Base-by-base conservation (phyloP, 495 filamentous ascomycete species). In the Penicillium egyptiacum region DNA sequence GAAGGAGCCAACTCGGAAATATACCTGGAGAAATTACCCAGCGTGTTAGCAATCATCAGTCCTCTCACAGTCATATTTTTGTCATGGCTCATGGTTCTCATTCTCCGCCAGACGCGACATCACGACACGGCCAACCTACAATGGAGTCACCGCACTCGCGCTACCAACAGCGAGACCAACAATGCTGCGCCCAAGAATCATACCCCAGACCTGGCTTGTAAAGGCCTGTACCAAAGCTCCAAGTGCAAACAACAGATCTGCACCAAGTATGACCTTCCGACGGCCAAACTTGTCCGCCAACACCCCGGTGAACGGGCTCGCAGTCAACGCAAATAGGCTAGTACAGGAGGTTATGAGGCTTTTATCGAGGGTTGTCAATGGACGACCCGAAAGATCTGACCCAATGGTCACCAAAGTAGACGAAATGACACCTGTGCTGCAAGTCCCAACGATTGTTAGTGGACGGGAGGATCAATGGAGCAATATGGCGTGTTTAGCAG, bases 371-470 rank as follows among this genome's bases (percentile, higher is more conserved):
- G 86, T 89, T 6, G 82, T 86, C 31, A 94, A 78, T 14, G 79
- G 70, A 7, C 81, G 80, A 46, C 73, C 65, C 6, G 89, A 92
- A n/a, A 96, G 83, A 53, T 90, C 87, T 2, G 82, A 80, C 43
- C 81, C 81, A 60, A 96, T 84, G 3, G 89, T 90, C 37, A 96
- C 87, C 30, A 96, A 79, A 0, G 90, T 94, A 1, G 90, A 87
- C 22, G 90, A 94, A 41, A 97, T 94, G 14, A 96, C 92, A 41
- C 92, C 92, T 19, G 92, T 97, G 65, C 90, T 94, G 59, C 44
- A 55, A 46, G 42, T 47, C 30, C 23, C 58, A 33, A 60, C 39
- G 17, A 17, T 22, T 40, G 46, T 68, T 55, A 64, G 71, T 39
- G 51, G 55, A 49, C 22, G 14, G 22, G 39, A 44, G 35, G 44